phyloP scores from a whole-genome alignment of 345 rosid species.

The Linum tenue region DNA sequence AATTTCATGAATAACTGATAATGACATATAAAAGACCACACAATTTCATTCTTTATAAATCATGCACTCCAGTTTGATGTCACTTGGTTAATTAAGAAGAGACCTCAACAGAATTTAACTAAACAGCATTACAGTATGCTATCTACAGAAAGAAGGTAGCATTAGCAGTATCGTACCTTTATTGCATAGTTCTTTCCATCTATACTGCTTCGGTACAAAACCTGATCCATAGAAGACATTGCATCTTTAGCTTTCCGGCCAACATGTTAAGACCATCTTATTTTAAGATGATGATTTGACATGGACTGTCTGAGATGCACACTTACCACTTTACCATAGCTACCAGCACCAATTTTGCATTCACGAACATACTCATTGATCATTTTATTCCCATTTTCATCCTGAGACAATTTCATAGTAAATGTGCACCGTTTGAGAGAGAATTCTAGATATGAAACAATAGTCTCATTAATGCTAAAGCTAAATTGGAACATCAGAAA shows the following conservation, averaged over 20 bases:
- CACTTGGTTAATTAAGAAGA: background rate
- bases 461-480: background rate
- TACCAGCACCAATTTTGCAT: constrained; percentile 84
- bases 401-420: constrained; percentile 37
- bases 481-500: background rate
- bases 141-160: constrained; percentile 5
- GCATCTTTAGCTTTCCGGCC: background rate
- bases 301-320: background rate
- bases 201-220: constrained; percentile 61
- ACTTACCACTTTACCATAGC: constrained; percentile 99
- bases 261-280: constrained; percentile 8
- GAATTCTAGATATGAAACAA: constrained; percentile 3
- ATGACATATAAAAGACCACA: background rate
- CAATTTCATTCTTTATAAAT: background rate
- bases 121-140: background rate
- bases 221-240: constrained; percentile 32
- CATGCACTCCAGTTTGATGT: background rate
- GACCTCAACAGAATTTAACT: background rate
- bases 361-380: constrained; percentile 82
- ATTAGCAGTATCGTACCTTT: constrained; percentile 44
- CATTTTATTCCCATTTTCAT: constrained; percentile 83
- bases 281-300: background rate
- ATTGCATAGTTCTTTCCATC: constrained; percentile 86
- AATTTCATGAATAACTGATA: no score
- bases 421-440: background rate